A percentile compares a stretch with the other conserved stretches of the same genome.
These are phyloP conservation scores for Macrocystidia cucumis DNA, from an alignment of 1,284 basidiomycete species.

Conservation along the genomic window DNA sequence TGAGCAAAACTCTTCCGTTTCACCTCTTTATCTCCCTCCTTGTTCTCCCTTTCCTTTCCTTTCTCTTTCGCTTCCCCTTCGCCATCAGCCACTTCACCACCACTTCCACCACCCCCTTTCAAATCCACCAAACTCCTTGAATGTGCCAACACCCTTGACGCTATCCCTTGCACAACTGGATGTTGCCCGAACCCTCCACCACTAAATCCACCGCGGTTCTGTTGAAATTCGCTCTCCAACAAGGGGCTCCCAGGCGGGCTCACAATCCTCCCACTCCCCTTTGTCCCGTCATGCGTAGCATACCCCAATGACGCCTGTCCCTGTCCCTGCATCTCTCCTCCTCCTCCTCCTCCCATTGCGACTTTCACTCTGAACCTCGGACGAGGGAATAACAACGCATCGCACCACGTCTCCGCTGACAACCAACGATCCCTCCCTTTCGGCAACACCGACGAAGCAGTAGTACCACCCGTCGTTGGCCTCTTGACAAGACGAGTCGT, in stretches of 20 bases:
- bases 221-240: slow-evolving; percentile 14
- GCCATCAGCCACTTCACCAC: no score
- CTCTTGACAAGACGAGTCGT: no score
- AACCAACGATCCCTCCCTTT: slow-evolving; percentile 56
- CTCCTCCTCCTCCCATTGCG: slow-evolving; percentile 2
- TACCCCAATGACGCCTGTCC: no score
- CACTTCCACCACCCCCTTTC: no score
- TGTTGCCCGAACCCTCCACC: not conserved
- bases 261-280: slow-evolving; percentile 31
- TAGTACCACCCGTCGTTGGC: no score
- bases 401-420: slow-evolving; percentile 72
- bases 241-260: slow-evolving; percentile 45
- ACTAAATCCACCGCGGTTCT: slow-evolving; percentile 1
- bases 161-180: slow-evolving; percentile 17
- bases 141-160: slow-evolving; percentile 34
- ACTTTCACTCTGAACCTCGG: slow-evolving; percentile 53
- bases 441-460: no score
- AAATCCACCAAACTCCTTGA: slow-evolving; percentile 41
- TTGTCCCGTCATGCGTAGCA: no score
- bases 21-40: no score
- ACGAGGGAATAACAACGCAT: slow-evolving; percentile 65
- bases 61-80: no score
- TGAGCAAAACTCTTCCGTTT: slow-evolving; percentile 44
- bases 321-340: no score
- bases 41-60: no score